Percentiles rank a stretch among this genome's conserved stretches.
phyloP scores from a whole-genome alignment of 1,139 yeast genomes.

The Pichia sp. region DNA sequence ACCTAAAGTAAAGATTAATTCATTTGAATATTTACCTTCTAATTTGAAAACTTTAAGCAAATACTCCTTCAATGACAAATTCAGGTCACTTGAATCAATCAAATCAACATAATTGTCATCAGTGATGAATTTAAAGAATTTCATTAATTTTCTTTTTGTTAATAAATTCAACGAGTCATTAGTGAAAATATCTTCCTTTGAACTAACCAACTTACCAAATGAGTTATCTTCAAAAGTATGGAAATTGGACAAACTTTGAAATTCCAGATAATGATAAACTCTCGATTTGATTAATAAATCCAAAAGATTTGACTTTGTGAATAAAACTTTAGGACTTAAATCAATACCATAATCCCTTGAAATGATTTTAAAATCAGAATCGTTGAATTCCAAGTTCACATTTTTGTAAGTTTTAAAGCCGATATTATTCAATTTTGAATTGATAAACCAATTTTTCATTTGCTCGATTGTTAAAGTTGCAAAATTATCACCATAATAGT shows the following conservation, averaged over 20 bases:
- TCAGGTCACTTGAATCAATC: background rate
- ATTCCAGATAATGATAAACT: slow-evolving; percentile 86
- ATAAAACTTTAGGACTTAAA: slow-evolving; percentile 79
- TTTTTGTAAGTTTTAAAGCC: slow-evolving; percentile 45
- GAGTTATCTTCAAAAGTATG: slow-evolving; percentile 89
- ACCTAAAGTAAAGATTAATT: slow-evolving; percentile 80
- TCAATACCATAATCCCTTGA: slow-evolving; percentile 83
- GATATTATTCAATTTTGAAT: slow-evolving; percentile 40
- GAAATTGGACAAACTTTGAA: slow-evolving; percentile 80
- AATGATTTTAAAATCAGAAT: slow-evolving; percentile 41
- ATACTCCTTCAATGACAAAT: slow-evolving; percentile 41
- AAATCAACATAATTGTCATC: slow-evolving; percentile 34
- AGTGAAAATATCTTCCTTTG: slow-evolving; percentile 91
- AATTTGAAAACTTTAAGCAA: slow-evolving; percentile 53
- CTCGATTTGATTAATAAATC: slow-evolving; percentile 73
- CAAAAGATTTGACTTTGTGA: slow-evolving; percentile 81
- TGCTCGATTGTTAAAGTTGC: slow-evolving; percentile 86
- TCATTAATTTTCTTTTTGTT: slow-evolving; percentile 84
- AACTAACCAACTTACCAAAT: slow-evolving; percentile 73
- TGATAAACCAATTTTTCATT: slow-evolving; percentile 69
- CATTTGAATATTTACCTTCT: slow-evolving; percentile 68
- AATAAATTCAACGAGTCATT: slow-evolving; percentile 71
- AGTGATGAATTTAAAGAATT: slow-evolving; percentile 81
- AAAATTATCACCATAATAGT: slow-evolving; percentile 80
- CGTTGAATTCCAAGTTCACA: slow-evolving; percentile 69